Evolutionary conservation across 2,329 filamentous ascomycete genomes (phyloP).

Genomic region (Xylariaceae sp.): DNA sequence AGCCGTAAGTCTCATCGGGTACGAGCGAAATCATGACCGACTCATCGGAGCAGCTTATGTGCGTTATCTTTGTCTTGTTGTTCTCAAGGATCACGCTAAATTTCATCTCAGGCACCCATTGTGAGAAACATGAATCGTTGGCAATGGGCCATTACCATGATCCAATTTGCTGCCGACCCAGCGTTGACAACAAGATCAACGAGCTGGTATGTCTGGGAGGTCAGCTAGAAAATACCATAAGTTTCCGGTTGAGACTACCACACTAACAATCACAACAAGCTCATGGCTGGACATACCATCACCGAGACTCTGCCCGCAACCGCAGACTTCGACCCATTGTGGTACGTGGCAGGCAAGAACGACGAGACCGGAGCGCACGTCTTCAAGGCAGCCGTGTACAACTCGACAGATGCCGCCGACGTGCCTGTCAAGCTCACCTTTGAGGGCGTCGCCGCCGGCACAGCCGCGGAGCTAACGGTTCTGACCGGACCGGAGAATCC

Average conservation of each 20-base stretch:
- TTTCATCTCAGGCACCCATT: too few relatives aligned
- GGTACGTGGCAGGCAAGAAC: conserved; percentile 45
- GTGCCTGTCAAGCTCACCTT: conserved; percentile 44
- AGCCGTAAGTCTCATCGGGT: conserved; percentile 60
- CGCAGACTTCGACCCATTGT: conserved; percentile 40
- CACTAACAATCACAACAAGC: too few relatives aligned
- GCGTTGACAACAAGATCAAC: conserved; percentile 45
- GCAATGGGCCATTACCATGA: conserved; percentile 48
- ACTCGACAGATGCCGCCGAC: conserved; percentile 43
- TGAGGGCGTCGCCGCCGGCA: conserved; percentile 36
- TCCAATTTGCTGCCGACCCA: conserved; percentile 45
- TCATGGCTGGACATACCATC: conserved; percentile 42
- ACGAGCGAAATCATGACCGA: conserved; percentile 60
- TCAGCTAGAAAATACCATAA: conserved; percentile 1
- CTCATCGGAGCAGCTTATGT: conserved; percentile 51
- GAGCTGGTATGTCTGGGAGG: conserved; percentile 45
- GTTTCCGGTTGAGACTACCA: neutral
- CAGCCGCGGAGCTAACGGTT: conserved; percentile 39
- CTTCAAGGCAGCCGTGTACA: conserved; percentile 51
- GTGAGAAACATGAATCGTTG: conserved; percentile 46
- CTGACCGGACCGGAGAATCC: conserved; percentile 39
- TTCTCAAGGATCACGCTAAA: too few relatives aligned
- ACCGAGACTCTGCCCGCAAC: conserved; percentile 42
- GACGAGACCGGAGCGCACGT: conserved; percentile 36
- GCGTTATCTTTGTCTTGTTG: too few relatives aligned